A percentile compares a stretch with the other conserved stretches of the same genome.
Conservation (phyloP, 345 rosid species). For the Odontarrhena argentea region DNA sequence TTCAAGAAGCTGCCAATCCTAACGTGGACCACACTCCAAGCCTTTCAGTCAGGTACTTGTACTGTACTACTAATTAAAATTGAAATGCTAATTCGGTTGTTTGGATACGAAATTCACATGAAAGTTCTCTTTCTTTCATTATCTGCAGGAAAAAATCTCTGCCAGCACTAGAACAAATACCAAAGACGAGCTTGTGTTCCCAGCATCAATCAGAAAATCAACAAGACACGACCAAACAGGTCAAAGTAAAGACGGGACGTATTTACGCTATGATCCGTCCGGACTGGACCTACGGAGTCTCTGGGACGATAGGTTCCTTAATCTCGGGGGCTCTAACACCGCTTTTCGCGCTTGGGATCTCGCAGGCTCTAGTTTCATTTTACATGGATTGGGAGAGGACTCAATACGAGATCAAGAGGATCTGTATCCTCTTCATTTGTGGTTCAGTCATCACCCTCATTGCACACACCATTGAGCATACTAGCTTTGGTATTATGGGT, state of each 20-base stretch:
- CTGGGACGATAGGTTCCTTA: constrained; percentile 64
- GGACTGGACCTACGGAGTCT: constrained; percentile 82
- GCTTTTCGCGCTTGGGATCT: constrained; percentile 89
- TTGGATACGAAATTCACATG: neutral
- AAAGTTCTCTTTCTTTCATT: constrained; percentile 1
- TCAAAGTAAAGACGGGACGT: constrained; percentile 56
- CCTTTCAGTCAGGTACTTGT: constrained; percentile 55
- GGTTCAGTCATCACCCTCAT: constrained; percentile 67
- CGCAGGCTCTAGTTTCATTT: constrained; percentile 86
- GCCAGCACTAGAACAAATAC: constrained; percentile 46
- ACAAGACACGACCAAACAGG: constrained; percentile 45
- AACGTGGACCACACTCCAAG: constrained; percentile 53
- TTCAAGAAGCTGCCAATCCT: constrained; percentile 73
- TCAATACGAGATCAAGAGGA: constrained; percentile 68
- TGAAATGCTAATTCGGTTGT: neutral
- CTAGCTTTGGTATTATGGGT: constrained; percentile 86
- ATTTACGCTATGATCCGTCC: constrained; percentile 78
- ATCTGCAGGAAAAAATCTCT: constrained; percentile 6
- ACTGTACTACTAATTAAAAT: constrained; percentile 45
- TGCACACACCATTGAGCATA: constrained; percentile 65
- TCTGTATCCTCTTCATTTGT: constrained; percentile 64
- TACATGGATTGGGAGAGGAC: constrained; percentile 98
- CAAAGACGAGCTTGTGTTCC: constrained; percentile 57
- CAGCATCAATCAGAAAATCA: constrained; percentile 56
- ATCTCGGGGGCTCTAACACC: constrained; percentile 87